Percentiles rank a stretch among this genome's conserved stretches.
phyloP scores from a whole-genome alignment of 2,329 filamentous ascomycete genomes.

The Epichloe baconii region DNA sequence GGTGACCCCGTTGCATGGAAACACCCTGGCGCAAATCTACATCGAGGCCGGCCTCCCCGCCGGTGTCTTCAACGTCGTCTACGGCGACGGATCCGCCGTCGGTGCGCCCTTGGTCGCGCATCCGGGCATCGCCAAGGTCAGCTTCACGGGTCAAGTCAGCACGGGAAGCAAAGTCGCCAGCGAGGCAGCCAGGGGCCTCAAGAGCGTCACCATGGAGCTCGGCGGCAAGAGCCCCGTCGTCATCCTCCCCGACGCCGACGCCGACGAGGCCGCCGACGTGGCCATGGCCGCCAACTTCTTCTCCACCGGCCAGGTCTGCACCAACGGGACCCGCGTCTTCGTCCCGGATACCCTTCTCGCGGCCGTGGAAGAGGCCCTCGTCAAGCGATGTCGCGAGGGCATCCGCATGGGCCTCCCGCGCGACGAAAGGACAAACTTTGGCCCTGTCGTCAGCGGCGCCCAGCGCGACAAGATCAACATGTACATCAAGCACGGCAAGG shows the following conservation, averaged over 20 bases:
- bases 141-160: conserved; percentile 76
- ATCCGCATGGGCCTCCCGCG: conserved; percentile 65
- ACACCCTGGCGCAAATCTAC: conserved; percentile 63
- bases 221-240: conserved; percentile 77
- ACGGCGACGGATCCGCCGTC: conserved; percentile 59
- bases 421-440: conserved; percentile 65
- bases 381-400: conserved; percentile 42
- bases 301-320: conserved; percentile 83
- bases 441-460: conserved; percentile 61
- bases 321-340: conserved; percentile 82
- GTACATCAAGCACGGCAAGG: conserved; percentile 65
- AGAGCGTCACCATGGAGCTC: conserved; percentile 85
- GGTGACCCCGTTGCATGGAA: conserved; percentile 71
- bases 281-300: conserved; percentile 94
- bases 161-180: conserved; percentile 74
- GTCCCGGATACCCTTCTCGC: conserved; percentile 53
- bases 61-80: conserved; percentile 78
- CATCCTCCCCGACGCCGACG: conserved; percentile 65
- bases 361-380: conserved; percentile 53
- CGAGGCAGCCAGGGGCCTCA: conserved; percentile 65
- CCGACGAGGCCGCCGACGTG: conserved; percentile 71
- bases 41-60: conserved; percentile 65
- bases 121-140: conserved; percentile 66
- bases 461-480: conserved; percentile 67
- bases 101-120: conserved; percentile 65